phyloP scores from a whole-genome alignment of 2,329 filamentous ascomycete species.

The Diaporthe vexans region DNA sequence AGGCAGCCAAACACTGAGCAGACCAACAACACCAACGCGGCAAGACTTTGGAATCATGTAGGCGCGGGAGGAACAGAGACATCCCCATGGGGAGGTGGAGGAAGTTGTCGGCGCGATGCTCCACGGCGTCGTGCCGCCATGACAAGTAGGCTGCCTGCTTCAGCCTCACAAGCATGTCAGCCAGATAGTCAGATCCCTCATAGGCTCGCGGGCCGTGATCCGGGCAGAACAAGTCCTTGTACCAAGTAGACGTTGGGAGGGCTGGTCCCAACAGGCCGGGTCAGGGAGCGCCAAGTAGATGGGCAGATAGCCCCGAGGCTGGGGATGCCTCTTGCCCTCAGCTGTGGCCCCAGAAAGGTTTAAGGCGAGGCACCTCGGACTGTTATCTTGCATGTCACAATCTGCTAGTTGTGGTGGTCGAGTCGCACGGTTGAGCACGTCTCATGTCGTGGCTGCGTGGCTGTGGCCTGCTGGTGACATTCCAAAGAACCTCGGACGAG shows the following conservation, averaged over 20 bases:
- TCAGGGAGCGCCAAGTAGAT: slow-evolving; percentile 3
- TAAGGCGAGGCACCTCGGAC: too few relatives aligned
- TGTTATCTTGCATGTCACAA: slow-evolving; percentile 4
- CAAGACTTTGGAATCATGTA: neutral
- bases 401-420: neutral
- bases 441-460: neutral
- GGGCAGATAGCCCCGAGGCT: neutral
- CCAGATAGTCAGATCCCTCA: neutral
- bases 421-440: neutral
- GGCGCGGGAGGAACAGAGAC: neutral
- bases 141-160: neutral
- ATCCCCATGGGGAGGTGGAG: neutral
- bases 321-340: neutral
- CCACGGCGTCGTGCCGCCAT: neutral
- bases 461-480: neutral
- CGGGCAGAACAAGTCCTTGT: neutral
- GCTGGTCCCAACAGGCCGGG: slow-evolving; percentile 6
- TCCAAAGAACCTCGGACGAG: neutral
- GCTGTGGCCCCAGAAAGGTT: neutral
- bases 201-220: slow-evolving; percentile 21
- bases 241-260: neutral
- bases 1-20: neutral
- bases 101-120: slow-evolving; percentile 8
- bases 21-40: slow-evolving; percentile 2
- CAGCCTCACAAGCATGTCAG: slow-evolving; percentile 17